Evolutionary conservation across 805 yeast species (phyloP).

Genomic region (Komagataella populi): DNA sequence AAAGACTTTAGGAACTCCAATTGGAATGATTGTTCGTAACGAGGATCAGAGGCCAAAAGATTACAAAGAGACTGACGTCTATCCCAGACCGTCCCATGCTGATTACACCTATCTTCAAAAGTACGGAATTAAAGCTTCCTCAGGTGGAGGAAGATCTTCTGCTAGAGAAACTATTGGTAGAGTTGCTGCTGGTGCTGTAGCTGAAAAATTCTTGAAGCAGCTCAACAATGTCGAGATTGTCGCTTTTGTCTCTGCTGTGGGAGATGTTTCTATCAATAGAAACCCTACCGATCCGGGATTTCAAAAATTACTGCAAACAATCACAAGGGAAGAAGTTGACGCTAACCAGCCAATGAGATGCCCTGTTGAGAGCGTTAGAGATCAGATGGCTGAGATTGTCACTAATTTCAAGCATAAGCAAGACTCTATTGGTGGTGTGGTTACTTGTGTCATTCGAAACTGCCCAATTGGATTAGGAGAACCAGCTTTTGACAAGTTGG

Average conservation of each 20-base stretch:
- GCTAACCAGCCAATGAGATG: constrained; percentile 85
- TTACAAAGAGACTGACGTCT: constrained; percentile 87
- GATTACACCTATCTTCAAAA: constrained; percentile 86
- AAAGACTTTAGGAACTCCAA: constrained; percentile 85
- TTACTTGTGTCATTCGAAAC: constrained; percentile 92
- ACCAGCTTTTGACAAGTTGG: constrained; percentile 93
- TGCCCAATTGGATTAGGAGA: constrained; percentile 95
- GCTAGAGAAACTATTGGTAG: constrained; percentile 98
- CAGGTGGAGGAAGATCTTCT: constrained; percentile 95
- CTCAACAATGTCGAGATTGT: constrained; percentile 84
- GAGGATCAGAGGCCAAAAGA: constrained; percentile 97
- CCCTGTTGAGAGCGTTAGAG: constrained; percentile 64
- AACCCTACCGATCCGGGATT: constrained; percentile 53
- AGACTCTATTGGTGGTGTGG: constrained; percentile 96
- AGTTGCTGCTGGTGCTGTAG: constrained; percentile 98
- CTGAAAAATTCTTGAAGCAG: constrained; percentile 75
- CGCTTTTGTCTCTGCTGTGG: constrained; percentile 93
- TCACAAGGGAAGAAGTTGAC: constrained; percentile 84
- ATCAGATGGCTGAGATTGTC: constrained; percentile 73
- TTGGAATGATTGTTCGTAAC: constrained; percentile 83
- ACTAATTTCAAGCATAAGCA: constrained; percentile 74
- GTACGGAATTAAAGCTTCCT: constrained; percentile 85
- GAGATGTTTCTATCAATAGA: constrained; percentile 65
- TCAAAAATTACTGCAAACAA: constrained; percentile 50
- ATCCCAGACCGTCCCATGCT: constrained; percentile 97